These are phyloP conservation scores for Myxozyma udenii DNA, from an alignment of 805 yeast species.

Conservation along the genomic window DNA sequence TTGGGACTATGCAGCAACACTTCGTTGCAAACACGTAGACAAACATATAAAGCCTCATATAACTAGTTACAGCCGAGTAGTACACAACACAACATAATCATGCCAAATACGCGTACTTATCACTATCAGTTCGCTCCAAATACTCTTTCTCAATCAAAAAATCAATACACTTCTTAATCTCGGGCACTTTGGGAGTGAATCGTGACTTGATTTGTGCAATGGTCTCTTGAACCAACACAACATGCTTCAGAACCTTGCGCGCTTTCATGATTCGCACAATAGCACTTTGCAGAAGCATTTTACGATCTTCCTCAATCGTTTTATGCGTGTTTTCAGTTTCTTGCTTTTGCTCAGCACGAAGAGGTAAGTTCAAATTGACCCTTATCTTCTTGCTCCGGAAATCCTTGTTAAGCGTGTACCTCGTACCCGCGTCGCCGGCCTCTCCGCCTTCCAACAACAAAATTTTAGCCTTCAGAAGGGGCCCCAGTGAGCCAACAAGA, in stretches of 20 bases:
- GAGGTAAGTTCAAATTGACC: slow-evolving; percentile 66
- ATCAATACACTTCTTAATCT: slow-evolving; percentile 83
- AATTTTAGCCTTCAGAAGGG: slow-evolving; percentile 74
- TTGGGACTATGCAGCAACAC: no score
- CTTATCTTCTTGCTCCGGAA: slow-evolving; percentile 81
- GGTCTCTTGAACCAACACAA: slow-evolving; percentile 79
- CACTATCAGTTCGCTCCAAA: slow-evolving; percentile 68
- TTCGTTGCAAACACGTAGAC: no score
- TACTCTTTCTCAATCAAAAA: slow-evolving; percentile 82
- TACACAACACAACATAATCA: no score
- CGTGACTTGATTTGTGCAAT: slow-evolving; percentile 78
- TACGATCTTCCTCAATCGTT: slow-evolving; percentile 83
- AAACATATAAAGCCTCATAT: no score
- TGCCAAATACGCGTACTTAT: slow-evolving; percentile 78
- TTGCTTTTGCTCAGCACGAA: slow-evolving; percentile 57
- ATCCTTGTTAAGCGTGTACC: slow-evolving; percentile 68
- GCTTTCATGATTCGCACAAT: slow-evolving; percentile 97
- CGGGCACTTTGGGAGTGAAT: slow-evolving; percentile 80
- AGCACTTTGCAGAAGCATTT: slow-evolving; percentile 82
- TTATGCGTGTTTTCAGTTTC: slow-evolving; percentile 72
- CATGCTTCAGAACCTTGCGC: slow-evolving; percentile 73
- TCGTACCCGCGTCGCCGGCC: slow-evolving; percentile 54
- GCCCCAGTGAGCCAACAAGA: slow-evolving; percentile 72
- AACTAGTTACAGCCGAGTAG: no score
- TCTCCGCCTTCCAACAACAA: slow-evolving; percentile 57